phyloP scores from a whole-genome alignment of 2,329 filamentous ascomycete species.

The Stagonosporopsis tanaceti region DNA sequence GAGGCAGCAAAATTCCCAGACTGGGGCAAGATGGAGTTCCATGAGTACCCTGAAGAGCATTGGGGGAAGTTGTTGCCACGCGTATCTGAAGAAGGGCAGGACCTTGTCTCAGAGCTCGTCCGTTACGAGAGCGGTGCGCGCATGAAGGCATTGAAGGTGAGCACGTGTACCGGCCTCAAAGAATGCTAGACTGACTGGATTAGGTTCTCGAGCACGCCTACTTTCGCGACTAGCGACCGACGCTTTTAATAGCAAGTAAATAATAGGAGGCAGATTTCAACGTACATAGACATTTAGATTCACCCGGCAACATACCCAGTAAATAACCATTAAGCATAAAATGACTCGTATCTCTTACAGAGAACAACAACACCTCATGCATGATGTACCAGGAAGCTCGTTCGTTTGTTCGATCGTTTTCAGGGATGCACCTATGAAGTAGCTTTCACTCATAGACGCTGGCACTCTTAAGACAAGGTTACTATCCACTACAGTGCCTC shows the following conservation, averaged over 20 bases:
- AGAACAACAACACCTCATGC: neutral
- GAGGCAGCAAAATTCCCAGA: constrained; percentile 77
- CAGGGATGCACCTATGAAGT: neutral
- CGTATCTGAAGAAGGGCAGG: constrained; percentile 65
- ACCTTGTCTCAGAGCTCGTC: constrained; percentile 73
- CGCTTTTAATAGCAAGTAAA: neutral
- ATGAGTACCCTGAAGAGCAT: constrained; percentile 69
- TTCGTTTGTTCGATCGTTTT: neutral
- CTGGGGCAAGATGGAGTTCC: constrained; percentile 86
- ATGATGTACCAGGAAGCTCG: neutral
- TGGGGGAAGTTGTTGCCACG: constrained; percentile 77
- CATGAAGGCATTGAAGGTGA: constrained; percentile 70
- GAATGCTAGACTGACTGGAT: neutral
- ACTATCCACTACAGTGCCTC: neutral
- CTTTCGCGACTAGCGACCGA: constrained; percentile 25
- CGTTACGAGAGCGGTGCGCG: constrained; percentile 74
- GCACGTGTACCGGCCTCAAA: constrained; percentile 1
- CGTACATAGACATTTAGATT: constrained; percentile 10
- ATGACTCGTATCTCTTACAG: neutral
- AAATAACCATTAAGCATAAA: neutral
- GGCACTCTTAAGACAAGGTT: neutral
- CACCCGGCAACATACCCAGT: neutral
- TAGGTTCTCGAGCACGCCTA: constrained; percentile 43
- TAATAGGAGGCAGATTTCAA: constrained; percentile 5
- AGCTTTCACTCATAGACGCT: neutral